Percentiles rank a stretch among this genome's conserved stretches.
Evolutionary conservation across 106 monocot species (phyloP).

Genomic region (Dioscorea zingiberensis): DNA sequence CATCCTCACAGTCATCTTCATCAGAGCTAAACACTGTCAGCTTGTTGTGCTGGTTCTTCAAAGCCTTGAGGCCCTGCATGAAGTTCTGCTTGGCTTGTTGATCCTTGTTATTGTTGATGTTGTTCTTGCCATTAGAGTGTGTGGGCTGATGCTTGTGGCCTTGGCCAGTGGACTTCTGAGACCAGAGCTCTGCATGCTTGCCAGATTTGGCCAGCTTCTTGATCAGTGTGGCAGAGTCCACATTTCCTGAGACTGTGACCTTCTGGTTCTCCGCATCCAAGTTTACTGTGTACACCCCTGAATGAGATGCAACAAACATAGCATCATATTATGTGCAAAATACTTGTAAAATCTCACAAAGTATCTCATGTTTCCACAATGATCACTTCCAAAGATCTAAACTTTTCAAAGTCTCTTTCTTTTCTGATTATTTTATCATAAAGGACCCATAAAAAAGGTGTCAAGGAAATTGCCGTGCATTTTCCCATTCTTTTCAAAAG

Average conservation of each 20-base stretch:
- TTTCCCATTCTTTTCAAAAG: too few species aligned
- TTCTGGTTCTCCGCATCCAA: conserved; percentile 78
- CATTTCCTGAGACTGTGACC: conserved; percentile 75
- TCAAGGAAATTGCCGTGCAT: too few species aligned
- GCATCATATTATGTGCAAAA: background rate
- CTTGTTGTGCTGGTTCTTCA: conserved; percentile 61
- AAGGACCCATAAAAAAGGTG: too few species aligned
- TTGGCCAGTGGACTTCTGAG: conserved; percentile 28
- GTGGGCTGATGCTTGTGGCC: conserved; percentile 25
- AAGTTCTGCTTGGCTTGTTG: conserved; percentile 40
- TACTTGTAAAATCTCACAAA: too few species aligned
- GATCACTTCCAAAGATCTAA: too few species aligned
- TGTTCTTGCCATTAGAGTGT: conserved; percentile 12
- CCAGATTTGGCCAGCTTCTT: conserved; percentile 63
- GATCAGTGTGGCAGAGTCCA: conserved; percentile 65
- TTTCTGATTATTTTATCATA: too few species aligned
- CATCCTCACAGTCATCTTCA: conserved; percentile 41
- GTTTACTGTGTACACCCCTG: conserved; percentile 78
- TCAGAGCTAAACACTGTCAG: conserved; percentile 33
- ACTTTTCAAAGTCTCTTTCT: too few species aligned
- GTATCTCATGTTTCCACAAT: too few species aligned
- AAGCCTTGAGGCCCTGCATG: conserved; percentile 56
- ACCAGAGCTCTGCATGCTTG: conserved; percentile 78
- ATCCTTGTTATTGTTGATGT: conserved; percentile 24
- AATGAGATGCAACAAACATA: conserved; percentile 2